Conservation (phyloP, 1,284 basidiomycete genomes). For the Ganoderma leucocontextum region DNA sequence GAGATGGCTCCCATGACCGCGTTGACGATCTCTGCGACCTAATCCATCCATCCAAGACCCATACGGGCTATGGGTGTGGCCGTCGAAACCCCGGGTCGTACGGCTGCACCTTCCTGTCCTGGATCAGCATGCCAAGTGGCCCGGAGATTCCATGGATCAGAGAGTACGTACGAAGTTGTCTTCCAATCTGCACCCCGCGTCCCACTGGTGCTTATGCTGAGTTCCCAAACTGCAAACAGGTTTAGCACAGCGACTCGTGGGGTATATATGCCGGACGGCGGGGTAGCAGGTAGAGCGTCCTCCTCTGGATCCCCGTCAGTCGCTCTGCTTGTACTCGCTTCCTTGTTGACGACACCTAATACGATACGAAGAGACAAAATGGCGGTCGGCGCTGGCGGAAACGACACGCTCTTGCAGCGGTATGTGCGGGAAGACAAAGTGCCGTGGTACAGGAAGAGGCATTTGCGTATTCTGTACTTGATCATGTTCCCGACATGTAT, state of each 20-base stretch:
- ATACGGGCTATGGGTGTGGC: background rate
- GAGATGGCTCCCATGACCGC: constrained; percentile 19
- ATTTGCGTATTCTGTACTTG: constrained; percentile 57
- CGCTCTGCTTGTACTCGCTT: background rate
- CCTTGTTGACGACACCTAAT: background rate
- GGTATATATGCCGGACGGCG: background rate
- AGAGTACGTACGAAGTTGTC: background rate
- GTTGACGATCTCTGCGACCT: constrained; percentile 1
- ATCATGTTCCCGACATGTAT: constrained; percentile 65
- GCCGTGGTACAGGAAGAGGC: constrained; percentile 65
- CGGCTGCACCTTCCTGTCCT: background rate
- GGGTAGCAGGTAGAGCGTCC: background rate
- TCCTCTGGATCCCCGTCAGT: background rate
- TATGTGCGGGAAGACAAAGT: constrained; percentile 55
- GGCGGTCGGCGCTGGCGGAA: constrained; percentile 30
- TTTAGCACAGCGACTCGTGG: background rate
- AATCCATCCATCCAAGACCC: background rate
- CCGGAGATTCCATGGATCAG: constrained; percentile 17
- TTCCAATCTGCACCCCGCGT: background rate
- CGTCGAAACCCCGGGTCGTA: background rate
- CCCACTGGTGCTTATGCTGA: background rate
- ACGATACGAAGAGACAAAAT: constrained; percentile 10
- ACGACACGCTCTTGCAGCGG: constrained; percentile 52
- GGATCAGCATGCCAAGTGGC: background rate
- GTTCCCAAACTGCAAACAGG: background rate